Base-by-base conservation (phyloP, 2,329 filamentous ascomycete genomes). In the Dactylellina drechsleri region DNA sequence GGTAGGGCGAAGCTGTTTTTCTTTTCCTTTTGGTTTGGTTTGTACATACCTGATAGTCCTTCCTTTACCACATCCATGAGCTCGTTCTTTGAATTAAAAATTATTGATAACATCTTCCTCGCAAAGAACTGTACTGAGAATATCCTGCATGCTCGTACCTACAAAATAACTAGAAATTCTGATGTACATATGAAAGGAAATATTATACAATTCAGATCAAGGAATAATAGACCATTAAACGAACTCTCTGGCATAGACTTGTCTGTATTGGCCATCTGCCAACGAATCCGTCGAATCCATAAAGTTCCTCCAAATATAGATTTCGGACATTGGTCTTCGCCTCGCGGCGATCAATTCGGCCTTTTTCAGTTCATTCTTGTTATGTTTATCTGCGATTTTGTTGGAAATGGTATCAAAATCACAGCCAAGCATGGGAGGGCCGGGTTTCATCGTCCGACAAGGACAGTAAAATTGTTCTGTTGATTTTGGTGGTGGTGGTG, bases 261-360 rank as follows among this genome's bases (percentile, higher is more conserved):
- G 56, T 20, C 53, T 26, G 20, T 49, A 67, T 26, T 41, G 43
- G 26, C 64, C 28, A 45, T 75, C 58, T 4, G 58, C 52, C n/a
- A 75, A 20, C 28, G 71, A 75, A 58, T 75, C 71, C 4, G 49
- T 59, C 31, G 64, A 75, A 43, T 68, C 64, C n/a, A 49, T 57
- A 26, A 64, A 64, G 13, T 65, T 57, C n/a, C 53, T 50, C 8
- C 20, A 47, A 40, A 60, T 26, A 40, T 60, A 66, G 13, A 75
- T 59, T 36, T 60, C 70, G 15, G 71, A 74, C 41, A 62, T 58
- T 53, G 70, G 70, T 20, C 70, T 56, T 7, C 50, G 56, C 26
- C 62, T 74, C 15, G 52, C 13, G 4, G 52, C 13, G 4, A 23
- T 26, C n/a, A 75, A 12, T 31, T 67, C 56, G 12, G 26, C 45